Base-by-base conservation (phyloP, 1,284 basidiomycete genomes). In the Melanopsichium pennsylvanicum region DNA sequence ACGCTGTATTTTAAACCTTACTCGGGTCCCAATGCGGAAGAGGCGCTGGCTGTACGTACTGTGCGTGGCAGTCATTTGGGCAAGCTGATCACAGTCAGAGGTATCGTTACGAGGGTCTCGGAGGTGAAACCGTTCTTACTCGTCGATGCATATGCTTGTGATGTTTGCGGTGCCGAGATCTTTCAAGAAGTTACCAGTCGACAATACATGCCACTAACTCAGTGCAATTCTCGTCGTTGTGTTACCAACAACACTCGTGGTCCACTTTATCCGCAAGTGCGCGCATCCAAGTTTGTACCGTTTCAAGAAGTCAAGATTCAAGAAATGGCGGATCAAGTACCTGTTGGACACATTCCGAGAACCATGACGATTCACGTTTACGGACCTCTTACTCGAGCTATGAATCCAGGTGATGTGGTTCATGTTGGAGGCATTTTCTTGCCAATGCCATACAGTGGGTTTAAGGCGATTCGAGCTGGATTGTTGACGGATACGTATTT, bases 321-420 rank as follows among this genome's bases (percentile, higher is more conserved):
- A 82, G 96, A 99, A 83, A 96, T 98, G 95, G 91, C 96, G 21
- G 96, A 98, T 79, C 96, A 99, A 88, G 96, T 99, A 0, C 96
- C 96, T 19, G 94, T 98, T 31, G 96, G 96, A 4, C 96, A 99
- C 81, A 98, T 99, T 59, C 96, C 96, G 26, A 89, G 96, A 31
- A 93, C 93, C 2, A 98, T 97, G 96, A 94, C 93, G 0, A 83
- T 97, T 25, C 94, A 99, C 81, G 85, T 98, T 32, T 89, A 92
- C 72, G 96, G 96, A 12, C 89, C 87, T 52, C 86, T 97, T 37
- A 95, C 93, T 4, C 90, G 96, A 33, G 84, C 87, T 41, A 89
- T 97, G 88, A 96, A 90, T 76, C 96, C 96, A 0, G 96, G 96
- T 25, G 96, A 99, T 79, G 89, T 97, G 22, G 90, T 97, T 31